These are phyloP conservation scores for Stachybotrys chartarum DNA, from an alignment of 2,329 filamentous ascomycete species.

Conservation along the genomic window DNA sequence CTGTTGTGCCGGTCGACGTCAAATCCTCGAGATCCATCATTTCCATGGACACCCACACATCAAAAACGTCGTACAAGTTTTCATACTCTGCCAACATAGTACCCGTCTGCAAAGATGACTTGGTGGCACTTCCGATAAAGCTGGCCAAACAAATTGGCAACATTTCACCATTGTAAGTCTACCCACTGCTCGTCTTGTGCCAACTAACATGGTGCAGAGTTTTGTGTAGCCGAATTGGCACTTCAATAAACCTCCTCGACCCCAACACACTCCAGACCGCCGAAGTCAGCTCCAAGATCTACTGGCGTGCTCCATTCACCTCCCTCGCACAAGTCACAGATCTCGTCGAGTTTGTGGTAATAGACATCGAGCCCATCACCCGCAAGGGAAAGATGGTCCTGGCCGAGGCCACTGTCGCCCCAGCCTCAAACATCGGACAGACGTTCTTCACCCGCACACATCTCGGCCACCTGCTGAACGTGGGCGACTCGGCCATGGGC, in stretches of 20 bases:
- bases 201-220: conserved; percentile 23
- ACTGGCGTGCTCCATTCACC: conserved; percentile 85
- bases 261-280: conserved; percentile 85
- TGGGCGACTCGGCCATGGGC: conserved; percentile 90
- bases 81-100: conserved; percentile 83
- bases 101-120: conserved; percentile 93
- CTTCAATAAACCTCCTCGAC: conserved; percentile 82
- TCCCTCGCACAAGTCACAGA: conserved; percentile 78
- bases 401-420: conserved; percentile 81
- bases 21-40: conserved; percentile 83
- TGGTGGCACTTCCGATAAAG: conserved; percentile 87
- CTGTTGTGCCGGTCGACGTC: conserved; percentile 67
- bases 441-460: conserved; percentile 90
- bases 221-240: conserved; percentile 83
- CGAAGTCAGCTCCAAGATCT: conserved; percentile 74
- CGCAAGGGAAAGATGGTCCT: conserved; percentile 77
- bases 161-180: conserved; percentile 63
- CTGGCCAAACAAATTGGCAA: conserved; percentile 83
- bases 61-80: conserved; percentile 90
- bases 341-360: conserved; percentile 85
- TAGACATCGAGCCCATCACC: conserved; percentile 79
- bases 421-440: conserved; percentile 75
- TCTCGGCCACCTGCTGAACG: conserved; percentile 74
- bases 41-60: conserved; percentile 86
- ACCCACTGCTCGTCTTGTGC: not conserved